Conservation (phyloP, 371 early-diverging fungal species). For the Funneliformis caledonium region DNA sequence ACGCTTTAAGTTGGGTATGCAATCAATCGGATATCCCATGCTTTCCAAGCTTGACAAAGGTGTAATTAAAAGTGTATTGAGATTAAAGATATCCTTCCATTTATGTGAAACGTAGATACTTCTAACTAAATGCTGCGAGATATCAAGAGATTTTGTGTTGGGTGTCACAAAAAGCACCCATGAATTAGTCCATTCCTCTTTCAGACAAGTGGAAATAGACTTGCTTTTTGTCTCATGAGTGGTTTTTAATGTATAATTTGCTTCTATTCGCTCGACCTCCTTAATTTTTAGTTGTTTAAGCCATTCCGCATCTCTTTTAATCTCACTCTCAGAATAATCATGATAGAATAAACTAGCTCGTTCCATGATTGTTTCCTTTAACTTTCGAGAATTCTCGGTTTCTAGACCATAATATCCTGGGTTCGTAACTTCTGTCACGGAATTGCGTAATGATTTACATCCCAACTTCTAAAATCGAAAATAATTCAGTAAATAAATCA, state of each 20-base stretch:
- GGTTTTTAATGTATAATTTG: no score
- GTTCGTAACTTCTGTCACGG: not conserved
- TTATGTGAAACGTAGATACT: slow-evolving; percentile 60
- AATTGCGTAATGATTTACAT: not conserved
- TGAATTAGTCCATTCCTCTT: no score
- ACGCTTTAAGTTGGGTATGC: slow-evolving; percentile 52
- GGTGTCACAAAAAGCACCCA: not conserved
- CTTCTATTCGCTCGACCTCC: slow-evolving; percentile 53
- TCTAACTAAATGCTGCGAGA: slow-evolving; percentile 65
- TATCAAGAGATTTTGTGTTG: slow-evolving; percentile 80
- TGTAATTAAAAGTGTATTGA: slow-evolving; percentile 67
- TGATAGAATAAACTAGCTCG: slow-evolving; percentile 74
- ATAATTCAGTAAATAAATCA: no score
- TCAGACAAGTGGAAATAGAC: no score
- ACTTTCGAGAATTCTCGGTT: not conserved
- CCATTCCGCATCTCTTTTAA: slow-evolving; percentile 54
- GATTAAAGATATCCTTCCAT: slow-evolving; percentile 70
- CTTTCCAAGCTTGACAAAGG: slow-evolving; percentile 62
- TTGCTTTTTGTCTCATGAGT: no score
- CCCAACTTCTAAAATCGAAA: not conserved
- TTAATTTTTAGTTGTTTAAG: slow-evolving; percentile 49
- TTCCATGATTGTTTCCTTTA: not conserved
- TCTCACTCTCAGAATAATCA: slow-evolving; percentile 59
- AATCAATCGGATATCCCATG: slow-evolving; percentile 89
- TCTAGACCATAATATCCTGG: not conserved